Conservation (phyloP, 805 yeast genomes). For the Myxozyma vanderwaltii region DNA sequence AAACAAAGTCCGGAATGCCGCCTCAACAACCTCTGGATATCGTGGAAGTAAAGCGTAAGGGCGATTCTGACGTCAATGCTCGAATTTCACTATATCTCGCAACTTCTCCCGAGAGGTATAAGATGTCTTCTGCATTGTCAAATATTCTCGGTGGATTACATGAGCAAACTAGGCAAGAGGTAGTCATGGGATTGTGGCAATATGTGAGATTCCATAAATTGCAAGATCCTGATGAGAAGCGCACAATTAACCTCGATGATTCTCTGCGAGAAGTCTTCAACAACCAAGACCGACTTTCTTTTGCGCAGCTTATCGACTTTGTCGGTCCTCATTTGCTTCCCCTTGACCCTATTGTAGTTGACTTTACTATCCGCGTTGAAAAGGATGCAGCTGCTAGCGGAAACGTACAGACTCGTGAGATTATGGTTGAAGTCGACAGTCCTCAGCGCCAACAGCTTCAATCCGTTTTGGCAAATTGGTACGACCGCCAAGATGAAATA, state of each 20-base stretch:
- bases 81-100: conserved; percentile 80
- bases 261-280: conserved; percentile 50
- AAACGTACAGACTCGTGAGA: conserved; percentile 62
- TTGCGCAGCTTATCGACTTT: conserved; percentile 71
- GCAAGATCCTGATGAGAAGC: conserved; percentile 58
- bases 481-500: conserved; percentile 47
- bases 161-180: conserved; percentile 84
- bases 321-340: conserved; percentile 72
- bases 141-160: conserved; percentile 65
- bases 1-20: conserved; percentile 42
- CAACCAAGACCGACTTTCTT: conserved; percentile 56
- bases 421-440: conserved; percentile 58
- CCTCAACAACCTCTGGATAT: conserved; percentile 59
- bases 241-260: conserved; percentile 55
- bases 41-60: conserved; percentile 79
- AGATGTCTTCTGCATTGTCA: conserved; percentile 66
- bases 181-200: conserved; percentile 78
- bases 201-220: conserved; percentile 68
- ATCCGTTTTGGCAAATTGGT: conserved; percentile 46
- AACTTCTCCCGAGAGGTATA: conserved; percentile 67
- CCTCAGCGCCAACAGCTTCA: conserved; percentile 42
- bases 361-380: conserved; percentile 75
- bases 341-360: conserved; percentile 74
- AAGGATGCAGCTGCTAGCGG: conserved; percentile 58
- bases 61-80: conserved; percentile 63